Base-by-base conservation (phyloP, 805 yeast genomes). In the Scheffersomyces spartinae region DNA sequence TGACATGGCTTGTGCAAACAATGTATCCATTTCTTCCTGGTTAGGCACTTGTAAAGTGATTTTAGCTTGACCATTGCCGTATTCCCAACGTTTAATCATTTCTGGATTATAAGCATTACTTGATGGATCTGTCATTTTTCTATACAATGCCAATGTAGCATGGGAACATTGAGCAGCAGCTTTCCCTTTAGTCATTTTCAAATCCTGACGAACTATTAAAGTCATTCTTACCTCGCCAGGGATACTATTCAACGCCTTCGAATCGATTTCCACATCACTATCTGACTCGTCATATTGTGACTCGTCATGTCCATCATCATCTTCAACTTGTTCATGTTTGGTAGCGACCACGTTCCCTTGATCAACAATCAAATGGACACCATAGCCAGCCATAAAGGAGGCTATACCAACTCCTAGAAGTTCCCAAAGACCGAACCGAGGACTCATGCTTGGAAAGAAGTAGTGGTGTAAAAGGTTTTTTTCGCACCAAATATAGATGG, bases 161-260 rank as follows among this genome's bases (percentile, higher is more conserved):
- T 91, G 99, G 19, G 85, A 77, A 51, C 97, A 88, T 47, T 91
- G 99, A 5, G 98, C 98, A 4, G 97, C 96, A 3, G 82, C 77
- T 47, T 91, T 91, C 13, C 99, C 99, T 52, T 83, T 84, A 17
- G 79, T 74, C 97, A 91, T 91, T 21, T 73, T 76, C 33, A 91
- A 57, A 47, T 91, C 98, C 15, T 77, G 80, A 32, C 98, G 72
- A 4, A 91, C 84, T 3, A 85, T 73, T 14, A 91, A 58, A 1
- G 91, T 85, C 95, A 88, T 79, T 41, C 80, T 60, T 8, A 78
- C 82, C 46, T 80, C 91, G 1, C 91, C 93, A 1, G 80, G 80
- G 3, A 79, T 53, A 10, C 68, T 73, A 39, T 78, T 78, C 35
- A 81, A 52, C 2, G 68, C 51, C 0, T 58, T 50, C 0, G 84